phyloP scores from a whole-genome alignment of 1,139 yeast genomes.

The Protomyces macrosporus region DNA sequence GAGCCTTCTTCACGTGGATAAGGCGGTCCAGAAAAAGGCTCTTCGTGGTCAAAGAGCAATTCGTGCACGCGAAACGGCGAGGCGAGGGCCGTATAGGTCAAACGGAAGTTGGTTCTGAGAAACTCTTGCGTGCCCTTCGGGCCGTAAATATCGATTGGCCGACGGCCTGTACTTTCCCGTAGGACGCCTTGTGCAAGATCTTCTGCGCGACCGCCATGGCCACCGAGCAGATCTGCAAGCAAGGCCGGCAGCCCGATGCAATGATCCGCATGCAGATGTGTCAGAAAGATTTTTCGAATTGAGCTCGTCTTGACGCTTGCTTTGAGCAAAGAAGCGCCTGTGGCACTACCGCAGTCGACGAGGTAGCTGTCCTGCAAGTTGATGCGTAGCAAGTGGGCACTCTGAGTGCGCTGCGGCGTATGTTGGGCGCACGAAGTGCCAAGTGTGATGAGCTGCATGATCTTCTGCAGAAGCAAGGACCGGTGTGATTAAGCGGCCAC shows the following conservation, averaged over 20 bases:
- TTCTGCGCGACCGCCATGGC: slow-evolving; percentile 16
- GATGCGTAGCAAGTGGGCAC: slow-evolving; percentile 11
- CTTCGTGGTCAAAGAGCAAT: neutral
- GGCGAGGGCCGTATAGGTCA: slow-evolving; percentile 21
- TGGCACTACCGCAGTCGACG: slow-evolving; percentile 16
- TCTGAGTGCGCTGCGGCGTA: slow-evolving; percentile 10
- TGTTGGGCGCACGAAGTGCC: slow-evolving; percentile 24
- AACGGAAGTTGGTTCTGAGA: slow-evolving; percentile 13
- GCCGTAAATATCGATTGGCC: slow-evolving; percentile 19
- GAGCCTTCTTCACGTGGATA: slow-evolving; percentile 9
- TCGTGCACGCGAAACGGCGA: slow-evolving; percentile 15
- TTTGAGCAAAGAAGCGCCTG: slow-evolving; percentile 8
- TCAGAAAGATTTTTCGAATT: slow-evolving; percentile 16
- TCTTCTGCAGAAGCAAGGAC: too few relatives aligned
- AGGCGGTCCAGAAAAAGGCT: neutral
- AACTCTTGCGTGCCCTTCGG: slow-evolving; percentile 17
- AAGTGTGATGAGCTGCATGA: slow-evolving; percentile 10
- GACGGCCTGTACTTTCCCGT: slow-evolving; percentile 5
- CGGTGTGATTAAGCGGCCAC: too few relatives aligned
- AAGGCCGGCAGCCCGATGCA: slow-evolving; percentile 16
- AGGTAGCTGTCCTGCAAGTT: slow-evolving; percentile 8
- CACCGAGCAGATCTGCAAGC: slow-evolving; percentile 20
- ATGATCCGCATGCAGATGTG: slow-evolving; percentile 25
- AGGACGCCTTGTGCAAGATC: slow-evolving; percentile 1
- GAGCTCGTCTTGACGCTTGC: neutral